Conservation (phyloP, 2,329 filamentous ascomycete genomes). For the Sclerotinia minor region DNA sequence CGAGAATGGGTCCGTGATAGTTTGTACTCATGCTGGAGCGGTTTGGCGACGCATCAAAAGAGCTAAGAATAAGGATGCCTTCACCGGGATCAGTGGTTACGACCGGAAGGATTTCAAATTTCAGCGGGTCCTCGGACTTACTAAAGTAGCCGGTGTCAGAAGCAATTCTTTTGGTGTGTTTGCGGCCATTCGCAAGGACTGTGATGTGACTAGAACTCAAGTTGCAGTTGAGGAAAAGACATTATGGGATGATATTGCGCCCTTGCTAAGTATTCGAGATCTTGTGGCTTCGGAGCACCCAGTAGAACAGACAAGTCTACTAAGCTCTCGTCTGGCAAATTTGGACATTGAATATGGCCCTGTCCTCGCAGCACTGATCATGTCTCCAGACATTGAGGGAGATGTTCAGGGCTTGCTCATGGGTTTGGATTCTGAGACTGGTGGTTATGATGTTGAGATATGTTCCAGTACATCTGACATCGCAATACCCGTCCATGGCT, state of each 20-base stretch:
- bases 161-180: slow-evolving; percentile 90
- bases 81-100: slow-evolving; percentile 50
- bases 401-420: slow-evolving; percentile 57
- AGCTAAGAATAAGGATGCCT: slow-evolving; percentile 71
- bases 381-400: slow-evolving; percentile 64
- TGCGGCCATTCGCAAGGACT: slow-evolving; percentile 81
- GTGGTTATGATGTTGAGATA: slow-evolving; percentile 45
- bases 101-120: slow-evolving; percentile 94
- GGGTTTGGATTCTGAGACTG: slow-evolving; percentile 43
- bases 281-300: slow-evolving; percentile 51
- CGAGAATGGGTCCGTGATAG: slow-evolving; percentile 90
- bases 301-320: slow-evolving; percentile 44
- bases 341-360: slow-evolving; percentile 54
- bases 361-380: slow-evolving; percentile 55
- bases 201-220: slow-evolving; percentile 72
- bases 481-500: slow-evolving; percentile 77
- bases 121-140: slow-evolving; percentile 83
- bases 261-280: slow-evolving; percentile 66
- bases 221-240: slow-evolving; percentile 66
- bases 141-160: slow-evolving; percentile 77
- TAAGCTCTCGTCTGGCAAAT: slow-evolving; percentile 48
- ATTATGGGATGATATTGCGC: slow-evolving; percentile 72
- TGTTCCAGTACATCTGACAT: slow-evolving; percentile 66
- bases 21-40: slow-evolving; percentile 87
- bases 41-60: slow-evolving; percentile 89